Evolutionary conservation across 106 monocot species (phyloP), one percentile per base, ranked within the genome.

Genomic region (Triglochin maritima): DNA sequence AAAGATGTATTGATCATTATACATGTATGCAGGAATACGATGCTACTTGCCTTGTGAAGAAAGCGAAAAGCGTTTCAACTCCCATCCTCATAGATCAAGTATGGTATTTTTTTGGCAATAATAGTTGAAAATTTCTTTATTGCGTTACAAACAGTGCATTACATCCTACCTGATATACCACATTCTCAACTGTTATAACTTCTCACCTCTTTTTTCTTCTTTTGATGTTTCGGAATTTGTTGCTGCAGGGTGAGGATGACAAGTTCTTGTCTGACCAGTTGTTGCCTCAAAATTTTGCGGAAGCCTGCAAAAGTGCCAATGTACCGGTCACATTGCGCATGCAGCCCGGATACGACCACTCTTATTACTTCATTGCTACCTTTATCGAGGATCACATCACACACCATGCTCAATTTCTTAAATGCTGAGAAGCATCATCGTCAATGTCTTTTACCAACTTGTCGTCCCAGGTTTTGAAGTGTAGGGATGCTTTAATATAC

Each of bases 41-140:
- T 77, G 95, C 95, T 17, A 91, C 95, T 44, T 81, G 81, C 71
- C 58, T 96, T 68, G 73, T 88, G 67, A 72, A 56, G 58, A 88
- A 86, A 60, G 56, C 8, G 74, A 81, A 78, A 48, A 80, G 76
- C 17, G 63, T 88, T 76, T 77, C 80, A 50, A 72, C 81, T 69
- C 72, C 87, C 12, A 96, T 96, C 69, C 80, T 96, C 13, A 91
- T 96, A 45, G 95, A 96, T 67, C 95, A 96, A 85, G 95, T 96
- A 76, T 59, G 60, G 29, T 29, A 29, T 29, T 29, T 29, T 29
- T 29, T 29, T 29, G 29, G 29, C 29, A 29, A 29, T 29, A 29
- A 29, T 29, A 29, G 7, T 17, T 13, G 15, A 7, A 59, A 41
- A 14, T 59, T 59, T n/a, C 3, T 5, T 5, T 59, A 13, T 59